Percentiles rank a stretch among this genome's conserved stretches.
phyloP scores from a whole-genome alignment of 1,284 basidiomycete genomes.

The Ganoderma multipileum region DNA sequence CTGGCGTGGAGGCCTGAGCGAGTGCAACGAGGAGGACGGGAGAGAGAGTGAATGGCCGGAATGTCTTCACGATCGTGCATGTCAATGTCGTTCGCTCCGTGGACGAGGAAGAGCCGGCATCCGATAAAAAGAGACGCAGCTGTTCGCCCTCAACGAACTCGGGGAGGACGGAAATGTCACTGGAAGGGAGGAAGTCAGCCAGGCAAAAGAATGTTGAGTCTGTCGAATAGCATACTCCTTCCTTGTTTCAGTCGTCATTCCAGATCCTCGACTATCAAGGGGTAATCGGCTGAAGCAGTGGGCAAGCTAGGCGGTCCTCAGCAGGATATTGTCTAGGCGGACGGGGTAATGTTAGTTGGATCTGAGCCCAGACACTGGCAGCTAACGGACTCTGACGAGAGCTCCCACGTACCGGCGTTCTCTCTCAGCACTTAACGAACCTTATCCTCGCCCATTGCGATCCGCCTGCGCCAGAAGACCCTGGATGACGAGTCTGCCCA shows the following conservation, averaged over 20 bases:
- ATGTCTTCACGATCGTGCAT: not conserved
- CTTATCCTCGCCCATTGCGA: not conserved
- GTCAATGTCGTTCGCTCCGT: not conserved
- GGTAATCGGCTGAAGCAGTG: not conserved
- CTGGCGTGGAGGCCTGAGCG: not conserved
- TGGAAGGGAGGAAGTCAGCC: not conserved
- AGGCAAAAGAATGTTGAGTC: not conserved
- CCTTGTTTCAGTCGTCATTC: not conserved
- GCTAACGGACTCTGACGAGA: not conserved
- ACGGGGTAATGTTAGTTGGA: not conserved
- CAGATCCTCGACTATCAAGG: not conserved
- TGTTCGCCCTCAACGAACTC: not conserved
- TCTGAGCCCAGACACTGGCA: not conserved
- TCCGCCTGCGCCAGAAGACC: not conserved
- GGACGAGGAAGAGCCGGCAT: not conserved
- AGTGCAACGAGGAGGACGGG: not conserved
- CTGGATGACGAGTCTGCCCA: not conserved
- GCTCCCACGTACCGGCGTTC: not conserved
- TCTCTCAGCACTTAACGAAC: not conserved
- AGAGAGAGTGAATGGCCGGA: slow-evolving; percentile 1
- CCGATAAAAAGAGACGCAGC: not conserved
- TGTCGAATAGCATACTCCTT: not conserved
- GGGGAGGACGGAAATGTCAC: not conserved
- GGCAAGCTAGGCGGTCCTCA: not conserved
- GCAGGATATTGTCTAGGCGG: not conserved